Percentiles rank a stretch among this genome's conserved stretches.
Evolutionary conservation across 192 early-diverging fungal genomes (phyloP).

Genomic region (Backusella parvicylindrica): DNA sequence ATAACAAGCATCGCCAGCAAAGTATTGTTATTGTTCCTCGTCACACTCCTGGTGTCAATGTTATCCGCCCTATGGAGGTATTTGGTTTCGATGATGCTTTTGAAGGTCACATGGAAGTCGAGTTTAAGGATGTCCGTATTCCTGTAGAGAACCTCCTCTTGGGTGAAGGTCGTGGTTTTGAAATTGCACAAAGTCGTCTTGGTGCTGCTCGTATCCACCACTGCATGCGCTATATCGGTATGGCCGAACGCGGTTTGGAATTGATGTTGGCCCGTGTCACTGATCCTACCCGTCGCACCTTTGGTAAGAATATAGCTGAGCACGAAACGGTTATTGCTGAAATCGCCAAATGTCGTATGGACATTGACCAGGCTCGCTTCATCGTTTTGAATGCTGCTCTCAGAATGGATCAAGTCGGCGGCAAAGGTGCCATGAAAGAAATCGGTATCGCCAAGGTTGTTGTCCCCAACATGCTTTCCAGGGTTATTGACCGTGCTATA

Average conservation of each 20-base stretch:
- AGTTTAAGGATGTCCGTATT: slow-evolving; percentile 86
- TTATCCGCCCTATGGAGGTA: slow-evolving; percentile 82
- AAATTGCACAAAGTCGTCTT: slow-evolving; percentile 94
- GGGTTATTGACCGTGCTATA: slow-evolving; percentile 87
- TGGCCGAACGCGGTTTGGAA: slow-evolving; percentile 90
- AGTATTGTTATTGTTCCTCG: slow-evolving; percentile 87
- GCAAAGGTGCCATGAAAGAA: slow-evolving; percentile 88
- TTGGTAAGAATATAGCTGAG: slow-evolving; percentile 80
- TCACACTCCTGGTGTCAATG: slow-evolving; percentile 74
- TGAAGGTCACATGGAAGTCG: slow-evolving; percentile 94
- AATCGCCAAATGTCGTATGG: slow-evolving; percentile 84
- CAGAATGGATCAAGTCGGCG: slow-evolving; percentile 82
- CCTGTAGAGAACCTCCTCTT: slow-evolving; percentile 85
- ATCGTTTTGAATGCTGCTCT: slow-evolving; percentile 89
- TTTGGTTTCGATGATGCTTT: slow-evolving; percentile 97
- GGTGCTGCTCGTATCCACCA: slow-evolving; percentile 97
- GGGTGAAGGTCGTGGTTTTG: slow-evolving; percentile 97
- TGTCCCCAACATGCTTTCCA: slow-evolving; percentile 74
- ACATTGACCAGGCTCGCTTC: slow-evolving; percentile 89
- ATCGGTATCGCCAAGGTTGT: slow-evolving; percentile 95
- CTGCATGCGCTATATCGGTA: slow-evolving; percentile 94
- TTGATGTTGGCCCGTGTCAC: slow-evolving; percentile 81
- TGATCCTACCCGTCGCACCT: slow-evolving; percentile 73
- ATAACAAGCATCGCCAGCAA: slow-evolving; percentile 81
- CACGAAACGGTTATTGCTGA: slow-evolving; percentile 82